A percentile compares a stretch with the other conserved stretches of the same genome.
Conservation (phyloP, 2,329 filamentous ascomycete species). For the Cephalotrichum gorgonifer region DNA sequence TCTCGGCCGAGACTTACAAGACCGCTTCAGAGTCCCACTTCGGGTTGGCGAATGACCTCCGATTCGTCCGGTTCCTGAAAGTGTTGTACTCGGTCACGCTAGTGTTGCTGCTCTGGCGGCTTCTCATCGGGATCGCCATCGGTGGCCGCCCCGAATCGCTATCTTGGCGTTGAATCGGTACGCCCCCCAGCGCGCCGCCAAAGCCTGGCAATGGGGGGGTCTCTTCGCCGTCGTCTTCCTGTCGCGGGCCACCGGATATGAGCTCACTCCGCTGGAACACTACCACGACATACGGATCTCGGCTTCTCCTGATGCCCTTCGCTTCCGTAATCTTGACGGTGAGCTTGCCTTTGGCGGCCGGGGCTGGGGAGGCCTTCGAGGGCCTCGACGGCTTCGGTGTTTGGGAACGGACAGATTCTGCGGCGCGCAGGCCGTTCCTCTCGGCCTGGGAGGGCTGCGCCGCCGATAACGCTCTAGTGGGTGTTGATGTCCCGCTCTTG, state of each 20-base stretch:
- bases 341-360: slow-evolving; percentile 73
- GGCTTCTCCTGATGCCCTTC: slow-evolving; percentile 67
- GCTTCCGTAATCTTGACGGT: slow-evolving; percentile 83
- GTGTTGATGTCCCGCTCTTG: slow-evolving; percentile 90
- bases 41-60: slow-evolving; percentile 62
- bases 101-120: slow-evolving; percentile 91
- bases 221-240: slow-evolving; percentile 50
- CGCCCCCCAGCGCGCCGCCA: slow-evolving; percentile 35
- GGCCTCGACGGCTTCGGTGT: slow-evolving; percentile 39
- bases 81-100: slow-evolving; percentile 60
- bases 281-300: slow-evolving; percentile 89
- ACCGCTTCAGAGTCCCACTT: slow-evolving; percentile 93
- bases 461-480: slow-evolving; percentile 73
- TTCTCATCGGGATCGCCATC: slow-evolving; percentile 95
- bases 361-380: slow-evolving; percentile 51
- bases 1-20: slow-evolving; percentile 58
- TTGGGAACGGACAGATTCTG: slow-evolving; percentile 39
- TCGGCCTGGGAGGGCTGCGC: slow-evolving; percentile 42
- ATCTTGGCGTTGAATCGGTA: slow-evolving; percentile 57
- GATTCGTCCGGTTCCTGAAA: slow-evolving; percentile 47
- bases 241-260: slow-evolving; percentile 76
- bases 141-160: slow-evolving; percentile 72
- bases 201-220: slow-evolving; percentile 27
- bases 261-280: slow-evolving; percentile 96
- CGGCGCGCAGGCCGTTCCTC: slow-evolving; percentile 24